Percentiles rank a stretch among this genome's conserved stretches.
phyloP scores from a whole-genome alignment of 2,329 filamentous ascomycete species.

The Botrytis aclada region DNA sequence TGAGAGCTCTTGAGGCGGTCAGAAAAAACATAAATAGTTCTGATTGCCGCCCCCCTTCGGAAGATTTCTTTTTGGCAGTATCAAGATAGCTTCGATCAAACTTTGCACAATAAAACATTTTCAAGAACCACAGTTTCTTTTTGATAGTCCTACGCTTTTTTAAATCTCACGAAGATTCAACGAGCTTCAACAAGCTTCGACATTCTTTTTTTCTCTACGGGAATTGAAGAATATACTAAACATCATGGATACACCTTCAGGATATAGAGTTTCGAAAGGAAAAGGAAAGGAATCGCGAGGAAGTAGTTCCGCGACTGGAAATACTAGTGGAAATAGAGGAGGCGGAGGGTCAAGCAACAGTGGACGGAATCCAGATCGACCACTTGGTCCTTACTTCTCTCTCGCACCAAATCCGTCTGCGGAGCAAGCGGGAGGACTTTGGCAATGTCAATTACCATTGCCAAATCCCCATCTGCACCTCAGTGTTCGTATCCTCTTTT shows the following conservation, averaged over 20 bases:
- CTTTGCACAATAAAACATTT: background rate
- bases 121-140: background rate
- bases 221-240: background rate
- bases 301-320: background rate
- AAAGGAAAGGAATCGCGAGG: too few relatives aligned
- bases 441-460: background rate
- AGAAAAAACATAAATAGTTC: background rate
- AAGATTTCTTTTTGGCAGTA: background rate
- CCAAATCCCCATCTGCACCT: background rate
- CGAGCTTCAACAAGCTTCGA: background rate
- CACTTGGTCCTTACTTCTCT: too few relatives aligned
- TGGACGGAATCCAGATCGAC: too few relatives aligned
- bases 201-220: background rate
- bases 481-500: background rate
- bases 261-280: too few relatives aligned
- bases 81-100: background rate
- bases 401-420: too few relatives aligned
- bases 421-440: background rate
- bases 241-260: background rate
- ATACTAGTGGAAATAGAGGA: too few relatives aligned
- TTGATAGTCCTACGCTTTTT: background rate
- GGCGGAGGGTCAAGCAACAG: too few relatives aligned
- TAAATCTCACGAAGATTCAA: background rate
- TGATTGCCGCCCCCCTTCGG: background rate
- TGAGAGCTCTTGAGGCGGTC: background rate